phyloP scores from a whole-genome alignment of 2,329 filamentous ascomycete species.

The Trichoderma gracile region DNA sequence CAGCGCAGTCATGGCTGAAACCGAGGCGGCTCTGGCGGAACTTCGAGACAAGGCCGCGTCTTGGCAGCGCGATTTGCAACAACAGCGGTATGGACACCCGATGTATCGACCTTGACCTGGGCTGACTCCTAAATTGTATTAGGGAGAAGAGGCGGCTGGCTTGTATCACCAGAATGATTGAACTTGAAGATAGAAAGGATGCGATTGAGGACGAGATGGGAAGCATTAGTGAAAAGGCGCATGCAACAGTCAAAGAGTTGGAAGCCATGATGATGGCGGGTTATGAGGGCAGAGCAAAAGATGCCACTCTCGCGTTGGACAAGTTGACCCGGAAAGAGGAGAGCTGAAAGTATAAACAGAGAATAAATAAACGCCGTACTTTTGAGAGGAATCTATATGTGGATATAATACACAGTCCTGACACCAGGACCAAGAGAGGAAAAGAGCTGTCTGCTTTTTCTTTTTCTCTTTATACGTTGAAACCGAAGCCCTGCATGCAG shows the following conservation, averaged over 20 bases:
- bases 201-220: conserved; percentile 36
- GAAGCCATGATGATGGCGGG: conserved; percentile 38
- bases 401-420: conserved; percentile 32
- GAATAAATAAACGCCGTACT: conserved; percentile 27
- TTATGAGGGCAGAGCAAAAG: conserved; percentile 34
- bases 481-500: conserved; percentile 94
- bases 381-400: conserved; percentile 29
- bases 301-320: conserved; percentile 27
- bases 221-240: conserved; percentile 30
- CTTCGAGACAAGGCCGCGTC: conserved; percentile 31
- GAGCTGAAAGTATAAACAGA: neutral
- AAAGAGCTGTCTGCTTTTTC: neutral
- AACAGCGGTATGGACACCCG: conserved; percentile 30
- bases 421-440: neutral
- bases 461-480: conserved; percentile 60
- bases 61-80: conserved; percentile 32
- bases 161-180: conserved; percentile 29
- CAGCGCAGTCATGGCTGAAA: conserved; percentile 31
- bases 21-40: conserved; percentile 32
- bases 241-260: conserved; percentile 29
- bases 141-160: conserved; percentile 21
- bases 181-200: conserved; percentile 32
- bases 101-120: neutral
- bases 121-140: conserved; percentile 22
- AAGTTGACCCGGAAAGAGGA: neutral